These are phyloP conservation scores for Trichosporon sp. DNA, from an alignment of 1,284 basidiomycete genomes.

Conservation along the genomic window DNA sequence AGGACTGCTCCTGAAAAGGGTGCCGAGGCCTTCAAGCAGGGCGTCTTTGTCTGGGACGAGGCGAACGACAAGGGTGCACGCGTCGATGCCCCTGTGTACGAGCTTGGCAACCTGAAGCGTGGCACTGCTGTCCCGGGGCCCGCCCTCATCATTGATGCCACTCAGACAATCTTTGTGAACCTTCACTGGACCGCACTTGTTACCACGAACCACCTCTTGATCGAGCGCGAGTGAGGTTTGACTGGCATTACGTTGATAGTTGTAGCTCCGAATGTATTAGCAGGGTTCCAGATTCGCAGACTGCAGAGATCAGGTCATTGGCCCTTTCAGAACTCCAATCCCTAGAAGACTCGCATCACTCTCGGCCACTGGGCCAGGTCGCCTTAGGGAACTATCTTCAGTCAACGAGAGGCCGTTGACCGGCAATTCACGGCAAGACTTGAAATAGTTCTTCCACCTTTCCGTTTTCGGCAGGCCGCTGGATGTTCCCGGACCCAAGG, in stretches of 20 bases:
- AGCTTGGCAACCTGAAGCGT: conserved; percentile 61
- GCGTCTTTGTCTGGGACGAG: conserved; percentile 27
- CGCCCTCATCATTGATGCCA: conserved; percentile 40
- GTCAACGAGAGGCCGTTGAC: neutral
- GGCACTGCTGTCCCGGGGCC: conserved; percentile 61
- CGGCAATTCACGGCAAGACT: neutral
- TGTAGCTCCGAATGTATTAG: neutral
- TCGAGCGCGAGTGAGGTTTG: conserved; percentile 9
- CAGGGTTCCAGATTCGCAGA: neutral
- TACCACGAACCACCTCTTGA: conserved; percentile 14
- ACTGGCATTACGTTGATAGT: neutral
- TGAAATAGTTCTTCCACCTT: no score
- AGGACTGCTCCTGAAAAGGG: conserved; percentile 42
- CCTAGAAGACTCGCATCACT: no score
- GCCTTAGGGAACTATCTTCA: no score
- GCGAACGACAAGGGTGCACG: conserved; percentile 7
- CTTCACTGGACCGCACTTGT: conserved; percentile 36
- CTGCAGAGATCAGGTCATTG: neutral
- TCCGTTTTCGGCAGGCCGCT: no score
- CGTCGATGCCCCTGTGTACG: conserved; percentile 70
- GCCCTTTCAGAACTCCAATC: neutral
- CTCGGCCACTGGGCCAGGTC: no score
- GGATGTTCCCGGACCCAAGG: neutral
- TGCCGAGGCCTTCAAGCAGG: conserved; percentile 28
- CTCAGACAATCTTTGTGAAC: conserved; percentile 42